Conservation (phyloP, 1,139 yeast genomes). For the Yamadazyma triangularis region DNA sequence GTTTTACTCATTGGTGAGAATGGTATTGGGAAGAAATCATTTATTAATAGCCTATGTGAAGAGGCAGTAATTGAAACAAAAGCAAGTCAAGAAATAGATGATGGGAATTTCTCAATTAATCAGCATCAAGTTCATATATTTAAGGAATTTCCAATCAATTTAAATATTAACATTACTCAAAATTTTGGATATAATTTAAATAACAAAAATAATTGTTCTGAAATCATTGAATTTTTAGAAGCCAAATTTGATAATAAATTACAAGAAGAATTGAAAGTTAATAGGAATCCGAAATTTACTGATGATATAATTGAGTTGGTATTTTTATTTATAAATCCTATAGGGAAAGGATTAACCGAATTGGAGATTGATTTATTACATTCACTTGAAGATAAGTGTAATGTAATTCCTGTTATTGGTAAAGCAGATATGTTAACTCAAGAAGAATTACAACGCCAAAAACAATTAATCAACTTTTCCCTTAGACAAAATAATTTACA, state of each 20-base stretch:
- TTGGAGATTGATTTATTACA: constrained; percentile 49
- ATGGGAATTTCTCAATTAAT: not conserved
- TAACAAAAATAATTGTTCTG: constrained; percentile 18
- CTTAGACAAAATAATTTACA: constrained; percentile 41
- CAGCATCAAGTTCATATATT: constrained; percentile 1
- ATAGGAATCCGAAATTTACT: constrained; percentile 51
- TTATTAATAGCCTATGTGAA: constrained; percentile 27
- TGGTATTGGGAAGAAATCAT: constrained; percentile 30
- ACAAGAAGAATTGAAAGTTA: constrained; percentile 56
- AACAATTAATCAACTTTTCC: constrained; percentile 35
- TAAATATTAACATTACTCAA: constrained; percentile 20
- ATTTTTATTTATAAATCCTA: constrained; percentile 56
- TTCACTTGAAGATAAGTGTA: constrained; percentile 44
- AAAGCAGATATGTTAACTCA: constrained; percentile 56
- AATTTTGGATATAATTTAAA: constrained; percentile 34
- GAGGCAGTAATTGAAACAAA: constrained; percentile 9
- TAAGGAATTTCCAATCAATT: constrained; percentile 18
- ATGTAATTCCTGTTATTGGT: constrained; percentile 53
- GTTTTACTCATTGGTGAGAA: constrained; percentile 30
- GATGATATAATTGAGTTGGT: constrained; percentile 57
- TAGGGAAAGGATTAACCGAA: constrained; percentile 39
- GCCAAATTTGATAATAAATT: constrained; percentile 51
- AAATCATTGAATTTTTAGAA: constrained; percentile 47
- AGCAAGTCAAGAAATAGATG: not conserved
- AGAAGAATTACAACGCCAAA: constrained; percentile 41